Conservation (phyloP, 257 asterid genomes). For the Ocimum tenuiflorum region DNA sequence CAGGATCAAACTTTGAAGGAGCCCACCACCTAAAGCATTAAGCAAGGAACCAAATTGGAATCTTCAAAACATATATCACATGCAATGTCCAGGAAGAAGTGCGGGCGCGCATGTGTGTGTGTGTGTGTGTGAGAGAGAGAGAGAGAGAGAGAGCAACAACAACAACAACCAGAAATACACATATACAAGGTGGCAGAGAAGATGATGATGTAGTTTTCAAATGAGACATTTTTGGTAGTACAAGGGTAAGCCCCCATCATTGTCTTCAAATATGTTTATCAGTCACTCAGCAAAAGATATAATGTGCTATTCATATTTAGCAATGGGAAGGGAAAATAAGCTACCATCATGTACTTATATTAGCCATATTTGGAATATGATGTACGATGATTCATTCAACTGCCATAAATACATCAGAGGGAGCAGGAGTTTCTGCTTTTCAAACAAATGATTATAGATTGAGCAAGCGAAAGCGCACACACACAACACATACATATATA, state of each 20-base stretch:
- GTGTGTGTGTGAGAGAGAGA: no score
- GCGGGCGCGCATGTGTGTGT: no score
- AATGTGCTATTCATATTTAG: background rate
- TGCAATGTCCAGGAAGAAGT: background rate
- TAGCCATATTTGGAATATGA: background rate
- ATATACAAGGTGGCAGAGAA: background rate
- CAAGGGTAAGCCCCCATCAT: background rate
- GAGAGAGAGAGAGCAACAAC: background rate
- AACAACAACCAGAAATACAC: background rate
- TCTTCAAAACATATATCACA: background rate
- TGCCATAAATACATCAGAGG: background rate
- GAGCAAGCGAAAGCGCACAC: background rate
- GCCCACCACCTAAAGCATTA: conserved; percentile 91
- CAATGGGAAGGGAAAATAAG: background rate
- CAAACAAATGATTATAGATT: background rate
- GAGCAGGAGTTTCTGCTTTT: conserved; percentile 7
- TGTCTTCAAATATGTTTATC: conserved; percentile 1
- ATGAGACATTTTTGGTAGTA: background rate
- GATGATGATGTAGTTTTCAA: background rate
- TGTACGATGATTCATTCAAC: background rate
- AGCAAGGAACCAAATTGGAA: conserved; percentile 12
- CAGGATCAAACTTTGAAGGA: conserved; percentile 95
- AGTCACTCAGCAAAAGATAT: background rate
- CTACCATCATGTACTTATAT: background rate
- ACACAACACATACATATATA: background rate